phyloP scores from a whole-genome alignment of 139 green algal species.

The Coelastrella sp. region DNA sequence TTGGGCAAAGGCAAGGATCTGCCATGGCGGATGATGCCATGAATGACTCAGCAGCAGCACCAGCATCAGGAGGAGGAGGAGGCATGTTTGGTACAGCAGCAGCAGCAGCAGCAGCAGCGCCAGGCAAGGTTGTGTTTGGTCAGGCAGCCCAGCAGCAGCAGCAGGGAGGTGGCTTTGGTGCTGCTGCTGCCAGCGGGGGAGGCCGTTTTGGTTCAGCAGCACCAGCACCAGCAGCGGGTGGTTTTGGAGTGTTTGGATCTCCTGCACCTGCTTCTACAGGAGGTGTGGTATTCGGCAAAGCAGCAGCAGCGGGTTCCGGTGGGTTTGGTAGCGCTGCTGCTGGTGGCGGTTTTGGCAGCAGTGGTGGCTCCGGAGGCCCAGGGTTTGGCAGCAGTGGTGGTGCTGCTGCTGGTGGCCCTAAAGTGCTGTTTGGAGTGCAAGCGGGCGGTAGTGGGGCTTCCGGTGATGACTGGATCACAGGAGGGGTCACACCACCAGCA shows the following conservation, averaged over 20 bases:
- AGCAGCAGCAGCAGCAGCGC: not conserved
- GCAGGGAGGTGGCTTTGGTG: not conserved
- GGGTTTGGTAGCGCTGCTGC: not conserved
- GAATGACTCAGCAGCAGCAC: not conserved
- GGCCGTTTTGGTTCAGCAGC: conserved; percentile 15
- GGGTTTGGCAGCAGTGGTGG: not conserved
- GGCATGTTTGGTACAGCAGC: not conserved
- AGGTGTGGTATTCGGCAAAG: conserved; percentile 19
- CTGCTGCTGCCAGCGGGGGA: conserved; percentile 20
- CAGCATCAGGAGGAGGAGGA: not conserved
- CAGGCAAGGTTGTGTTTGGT: not conserved
- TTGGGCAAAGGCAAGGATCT: not conserved
- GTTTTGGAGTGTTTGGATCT: not conserved
- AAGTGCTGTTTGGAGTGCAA: conserved; percentile 30
- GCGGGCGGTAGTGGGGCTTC: not conserved
- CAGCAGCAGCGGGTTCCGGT: conserved; percentile 1
- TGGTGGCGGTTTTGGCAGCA: not conserved
- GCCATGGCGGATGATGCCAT: not conserved
- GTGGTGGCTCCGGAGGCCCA: not conserved
- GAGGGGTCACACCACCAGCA: not conserved
- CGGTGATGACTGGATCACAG: conserved; percentile 30
- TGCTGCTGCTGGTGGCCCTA: conserved; percentile 23
- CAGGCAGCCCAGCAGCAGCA: conserved; percentile 30
- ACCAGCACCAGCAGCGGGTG: conserved; percentile 7
- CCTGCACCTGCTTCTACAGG: not conserved